Base-by-base conservation (phyloP, 1,284 basidiomycete genomes). In the Sparassis latifolia region DNA sequence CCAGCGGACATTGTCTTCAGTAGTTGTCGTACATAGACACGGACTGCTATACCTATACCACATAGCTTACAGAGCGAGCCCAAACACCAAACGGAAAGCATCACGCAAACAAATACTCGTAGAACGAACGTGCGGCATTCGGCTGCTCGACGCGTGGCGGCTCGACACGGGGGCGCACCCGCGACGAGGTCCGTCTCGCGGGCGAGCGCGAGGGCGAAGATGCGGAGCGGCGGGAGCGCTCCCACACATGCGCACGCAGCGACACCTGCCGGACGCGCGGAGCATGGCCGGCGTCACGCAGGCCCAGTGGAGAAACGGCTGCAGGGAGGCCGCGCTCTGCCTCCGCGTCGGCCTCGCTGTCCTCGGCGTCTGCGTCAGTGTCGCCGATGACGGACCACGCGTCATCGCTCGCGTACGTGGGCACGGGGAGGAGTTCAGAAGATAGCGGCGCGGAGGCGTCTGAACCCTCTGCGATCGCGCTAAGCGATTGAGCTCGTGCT, bases 191-290 rank as follows among this genome's bases (percentile, higher is more conserved):
- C 48, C 68, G 55, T 44, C 74, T 58, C 20, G 62, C 65, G 3
- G 74, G 72, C 0, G 73, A 72, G 42, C 69, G 65, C 12, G 74
- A 73, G n/a, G 72, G 71, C 7, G 71, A 60, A 3, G 71, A 71
- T 29, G 64, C 61, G 12, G 63, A 54, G 39, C 66, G 54, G 33
- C 65, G 54, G 49, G 61, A 60, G 9, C 62, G 55, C 28, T 65
- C 64, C 51, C 66, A 60, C 27, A 64, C 49, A 29, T 56, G 47
- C 42, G 64, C 53, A 32, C 69, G 66, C 32, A 62, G 45, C n/a
- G 60, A 55, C 29, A 52, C 54, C 44, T 58, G 56, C 12, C 60
- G 57, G 41, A 56, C 60, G 51, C 55, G 69, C 66, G 43, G 61
- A 5, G 62, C 57, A 44, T 46, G 30, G 10, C 54, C 55, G 5